A percentile compares a stretch with the other conserved stretches of the same genome.
Evolutionary conservation across 805 yeast genomes (phyloP).

Genomic region (Saturnispora quitensis): DNA sequence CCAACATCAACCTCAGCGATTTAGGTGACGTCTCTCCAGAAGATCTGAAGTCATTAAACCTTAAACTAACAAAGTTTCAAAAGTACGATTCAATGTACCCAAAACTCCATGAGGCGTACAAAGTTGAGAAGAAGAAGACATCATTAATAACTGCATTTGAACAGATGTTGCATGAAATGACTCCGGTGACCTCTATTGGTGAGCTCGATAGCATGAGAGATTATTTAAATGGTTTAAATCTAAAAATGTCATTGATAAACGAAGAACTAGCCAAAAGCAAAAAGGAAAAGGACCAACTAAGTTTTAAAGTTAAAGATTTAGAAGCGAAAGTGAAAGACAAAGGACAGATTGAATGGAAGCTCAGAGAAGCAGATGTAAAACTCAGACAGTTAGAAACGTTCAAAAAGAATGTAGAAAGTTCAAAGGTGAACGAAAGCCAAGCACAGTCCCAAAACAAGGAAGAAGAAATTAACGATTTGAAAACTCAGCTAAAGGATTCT

Average conservation of each 20-base stretch:
- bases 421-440: neutral
- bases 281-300: conserved; percentile 15
- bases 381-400: neutral
- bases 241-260: conserved; percentile 51
- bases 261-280: conserved; percentile 51
- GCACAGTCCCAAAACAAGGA: neutral
- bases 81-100: conserved; percentile 93
- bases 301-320: conserved; percentile 10
- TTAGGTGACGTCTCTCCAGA: conserved; percentile 17
- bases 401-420: neutral
- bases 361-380: conserved; percentile 26
- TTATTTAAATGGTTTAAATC: conserved; percentile 53
- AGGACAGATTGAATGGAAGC: conserved; percentile 10
- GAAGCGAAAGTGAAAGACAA: conserved; percentile 4
- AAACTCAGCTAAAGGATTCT: conserved; percentile 6
- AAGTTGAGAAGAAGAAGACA: conserved; percentile 61
- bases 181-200: conserved; percentile 68
- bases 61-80: conserved; percentile 62
- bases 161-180: conserved; percentile 59
- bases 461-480: conserved; percentile 5
- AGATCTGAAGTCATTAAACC: conserved; percentile 27
- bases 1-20: conserved; percentile 28
- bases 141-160: conserved; percentile 58
- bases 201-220: conserved; percentile 66
- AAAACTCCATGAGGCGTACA: conserved; percentile 71